These are phyloP conservation scores for Lentithecium fluviatile DNA, from an alignment of 495 filamentous ascomycete species.

Conservation along the genomic window DNA sequence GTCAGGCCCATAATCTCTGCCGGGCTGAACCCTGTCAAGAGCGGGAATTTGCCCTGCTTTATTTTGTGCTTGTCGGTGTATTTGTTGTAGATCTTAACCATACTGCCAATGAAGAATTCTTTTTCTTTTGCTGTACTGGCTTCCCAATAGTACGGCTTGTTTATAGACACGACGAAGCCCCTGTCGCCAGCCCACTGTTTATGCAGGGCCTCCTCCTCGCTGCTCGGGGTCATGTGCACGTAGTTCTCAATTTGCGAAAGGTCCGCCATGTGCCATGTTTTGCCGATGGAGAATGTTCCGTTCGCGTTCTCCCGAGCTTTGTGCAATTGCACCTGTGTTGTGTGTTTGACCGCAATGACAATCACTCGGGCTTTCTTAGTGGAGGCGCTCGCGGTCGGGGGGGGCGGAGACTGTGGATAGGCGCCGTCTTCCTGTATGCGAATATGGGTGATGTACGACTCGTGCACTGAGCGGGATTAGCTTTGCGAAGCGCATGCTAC, in stretches of 20 bases:
- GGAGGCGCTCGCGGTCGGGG: slow-evolving; percentile 63
- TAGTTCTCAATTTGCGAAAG: slow-evolving; percentile 77
- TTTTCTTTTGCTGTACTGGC: slow-evolving; percentile 89
- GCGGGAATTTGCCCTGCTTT: slow-evolving; percentile 60
- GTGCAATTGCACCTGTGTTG: slow-evolving; percentile 89
- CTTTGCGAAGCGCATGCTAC: neutral
- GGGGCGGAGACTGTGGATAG: slow-evolving; percentile 82
- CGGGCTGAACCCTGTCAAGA: slow-evolving; percentile 76
- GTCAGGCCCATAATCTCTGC: slow-evolving; percentile 71
- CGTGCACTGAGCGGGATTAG: slow-evolving; percentile 58
- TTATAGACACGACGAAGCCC: slow-evolving; percentile 85
- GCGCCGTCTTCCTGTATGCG: slow-evolving; percentile 79
- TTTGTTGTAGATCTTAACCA: slow-evolving; percentile 93
- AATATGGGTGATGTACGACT: slow-evolving; percentile 98
- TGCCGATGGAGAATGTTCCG: slow-evolving; percentile 93
- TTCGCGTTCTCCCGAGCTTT: slow-evolving; percentile 95
- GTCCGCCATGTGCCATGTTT: slow-evolving; percentile 95
- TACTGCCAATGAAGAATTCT: slow-evolving; percentile 92
- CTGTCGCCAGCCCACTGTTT: slow-evolving; percentile 74
- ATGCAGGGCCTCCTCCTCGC: slow-evolving; percentile 60
- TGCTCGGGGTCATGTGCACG: slow-evolving; percentile 52
- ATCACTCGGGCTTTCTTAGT: slow-evolving; percentile 89
- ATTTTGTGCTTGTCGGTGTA: slow-evolving; percentile 67
- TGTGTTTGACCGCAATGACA: slow-evolving; percentile 86
- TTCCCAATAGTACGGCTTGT: slow-evolving; percentile 97